These are phyloP conservation scores for Hymenoscyphus fraxineus DNA, from an alignment of 2,329 filamentous ascomycete genomes.

Conservation along the genomic window DNA sequence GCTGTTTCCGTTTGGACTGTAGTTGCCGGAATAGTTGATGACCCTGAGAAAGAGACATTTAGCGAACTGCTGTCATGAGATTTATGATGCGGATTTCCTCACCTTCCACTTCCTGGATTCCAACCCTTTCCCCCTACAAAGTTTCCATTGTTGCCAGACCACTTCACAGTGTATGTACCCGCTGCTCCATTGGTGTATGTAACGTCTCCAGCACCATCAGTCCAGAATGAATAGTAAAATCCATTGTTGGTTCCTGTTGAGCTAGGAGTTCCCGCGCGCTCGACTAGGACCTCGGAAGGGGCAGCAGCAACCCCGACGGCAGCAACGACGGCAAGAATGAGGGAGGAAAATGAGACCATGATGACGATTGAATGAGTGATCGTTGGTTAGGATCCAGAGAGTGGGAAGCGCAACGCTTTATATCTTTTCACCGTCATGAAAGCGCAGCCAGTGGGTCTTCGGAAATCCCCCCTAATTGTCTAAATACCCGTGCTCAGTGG, in stretches of 20 bases:
- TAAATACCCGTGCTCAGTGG: not conserved
- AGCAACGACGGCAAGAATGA: conserved; percentile 19
- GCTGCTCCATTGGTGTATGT: conserved; percentile 50
- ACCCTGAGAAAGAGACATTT: conserved; percentile 27
- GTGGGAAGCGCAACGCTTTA: not conserved
- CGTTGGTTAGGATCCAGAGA: not conserved
- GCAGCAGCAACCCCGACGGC: conserved; percentile 20
- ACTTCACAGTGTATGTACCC: conserved; percentile 48
- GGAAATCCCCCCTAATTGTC: not conserved
- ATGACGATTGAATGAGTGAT: conserved; percentile 7
- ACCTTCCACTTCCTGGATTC: conserved; percentile 37
- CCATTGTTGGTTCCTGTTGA: conserved; percentile 52
- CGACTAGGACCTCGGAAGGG: conserved; percentile 1
- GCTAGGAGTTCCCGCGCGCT: conserved; percentile 39
- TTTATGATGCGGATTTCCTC: conserved; percentile 1
- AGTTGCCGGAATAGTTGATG: conserved; percentile 42
- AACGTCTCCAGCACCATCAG: conserved; percentile 45
- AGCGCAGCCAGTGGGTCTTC: not conserved
- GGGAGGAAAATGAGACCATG: conserved; percentile 26
- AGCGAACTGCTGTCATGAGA: not conserved
- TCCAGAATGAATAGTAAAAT: conserved; percentile 60
- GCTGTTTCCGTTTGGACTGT: conserved; percentile 38
- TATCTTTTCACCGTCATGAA: not conserved
- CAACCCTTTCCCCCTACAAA: conserved; percentile 49
- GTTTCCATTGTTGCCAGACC: conserved; percentile 44